Evolutionary conservation across 306 rosid species (phyloP), one percentile per base, ranked within the genome.

Genomic region (Glycyrrhiza uralensis): DNA sequence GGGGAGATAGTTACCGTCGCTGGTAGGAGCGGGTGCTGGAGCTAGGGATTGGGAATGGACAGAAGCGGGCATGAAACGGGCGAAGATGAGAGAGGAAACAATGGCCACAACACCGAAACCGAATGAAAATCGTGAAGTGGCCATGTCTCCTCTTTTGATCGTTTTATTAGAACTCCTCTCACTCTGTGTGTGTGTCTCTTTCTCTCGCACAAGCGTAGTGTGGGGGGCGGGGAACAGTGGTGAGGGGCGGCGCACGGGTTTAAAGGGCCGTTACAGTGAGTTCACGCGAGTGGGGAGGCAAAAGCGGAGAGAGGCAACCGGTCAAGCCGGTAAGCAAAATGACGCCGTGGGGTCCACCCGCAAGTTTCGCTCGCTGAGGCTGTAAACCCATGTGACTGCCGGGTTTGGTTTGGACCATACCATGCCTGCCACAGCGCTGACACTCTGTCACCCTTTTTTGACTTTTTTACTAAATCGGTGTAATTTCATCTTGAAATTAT

Each of bases 1-100:
- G 56, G 12, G 35, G 8, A 10, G 30, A 47, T 30, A 52, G 77
- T 44, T 63, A 89, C 90, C 96, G 26, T 89, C 92, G 80, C 80
- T 87, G 28, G 86, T 8, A 14, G 92, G 92, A 35, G 87, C 69
- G 0, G 96, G 92, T 39, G 90, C 79, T 1, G 90, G 86, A 62
- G 89, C 61, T 5, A 46, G 51, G 30, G 86, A 50, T 46, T 81
- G 83, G 12, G 92, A 82, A 46, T 62, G 82, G 22, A 76, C 85
- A 18, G 77, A 71, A 11, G 72, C 47, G 8, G 89, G 87, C 45
- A 87, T 17, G 75, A 71, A n/a, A 6, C 82, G 58, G 24, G 78
- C 58, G 22, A 87, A 74, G 47, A 85, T 1, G 68, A 83, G 61
- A 51, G 81, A 66, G 8, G 74, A 63, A 32, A 84, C 28, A 1